A percentile compares a stretch with the other conserved stretches of the same genome.
These are phyloP conservation scores for Candida xiaguanensis DNA, from an alignment of 805 yeast species.

Conservation along the genomic window DNA sequence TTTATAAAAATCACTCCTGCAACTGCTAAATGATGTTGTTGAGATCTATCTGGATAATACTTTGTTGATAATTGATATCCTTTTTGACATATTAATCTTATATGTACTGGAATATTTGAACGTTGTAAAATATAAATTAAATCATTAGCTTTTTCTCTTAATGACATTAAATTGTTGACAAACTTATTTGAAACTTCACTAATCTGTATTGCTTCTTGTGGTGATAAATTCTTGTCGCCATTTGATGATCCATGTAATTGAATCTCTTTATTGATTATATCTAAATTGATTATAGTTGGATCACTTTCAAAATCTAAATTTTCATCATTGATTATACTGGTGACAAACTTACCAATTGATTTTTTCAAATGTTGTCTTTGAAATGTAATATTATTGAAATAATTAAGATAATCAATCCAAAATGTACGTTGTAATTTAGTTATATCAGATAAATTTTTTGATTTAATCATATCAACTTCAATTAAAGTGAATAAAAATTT, in stretches of 20 bases:
- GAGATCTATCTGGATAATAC: constrained; percentile 55
- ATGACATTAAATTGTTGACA: constrained; percentile 65
- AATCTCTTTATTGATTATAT: constrained; percentile 35
- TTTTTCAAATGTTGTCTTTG: constrained; percentile 45
- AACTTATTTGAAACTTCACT: constrained; percentile 67
- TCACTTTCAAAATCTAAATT: constrained; percentile 73
- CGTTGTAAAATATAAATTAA: constrained; percentile 51
- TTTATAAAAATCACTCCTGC: constrained; percentile 64
- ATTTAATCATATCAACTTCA: constrained; percentile 34
- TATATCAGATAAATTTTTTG: constrained; percentile 30
- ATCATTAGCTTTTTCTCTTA: constrained; percentile 69
- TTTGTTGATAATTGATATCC: constrained; percentile 37
- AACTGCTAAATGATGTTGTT: constrained; percentile 57
- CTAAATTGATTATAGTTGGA: constrained; percentile 56
- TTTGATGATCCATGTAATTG: constrained; percentile 32
- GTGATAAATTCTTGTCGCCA: constrained; percentile 38
- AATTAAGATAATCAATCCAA: constrained; percentile 45
- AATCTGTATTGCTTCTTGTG: constrained; percentile 75
- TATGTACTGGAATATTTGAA: constrained; percentile 33
- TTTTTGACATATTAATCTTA: constrained; percentile 30
- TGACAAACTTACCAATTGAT: constrained; percentile 36
- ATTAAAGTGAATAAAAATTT: constrained; percentile 51
- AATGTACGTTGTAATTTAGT: constrained; percentile 32
- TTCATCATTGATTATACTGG: constrained; percentile 40
- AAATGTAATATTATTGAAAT: constrained; percentile 44